Conservation (phyloP, 106 monocot species). For the Acorus gramineus region DNA sequence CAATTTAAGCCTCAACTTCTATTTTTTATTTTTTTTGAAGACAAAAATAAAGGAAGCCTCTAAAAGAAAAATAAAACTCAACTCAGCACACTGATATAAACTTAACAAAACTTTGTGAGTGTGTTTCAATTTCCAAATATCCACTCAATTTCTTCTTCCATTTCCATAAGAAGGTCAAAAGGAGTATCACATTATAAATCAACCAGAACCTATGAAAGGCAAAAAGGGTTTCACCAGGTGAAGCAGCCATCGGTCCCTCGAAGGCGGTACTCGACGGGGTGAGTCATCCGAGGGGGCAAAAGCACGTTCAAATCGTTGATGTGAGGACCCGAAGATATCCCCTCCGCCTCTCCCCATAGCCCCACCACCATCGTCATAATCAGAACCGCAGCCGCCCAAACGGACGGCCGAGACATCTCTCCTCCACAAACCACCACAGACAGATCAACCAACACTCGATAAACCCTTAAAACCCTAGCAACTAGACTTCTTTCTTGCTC, state of each 20-base stretch:
- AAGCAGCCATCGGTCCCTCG: conserved; percentile 77
- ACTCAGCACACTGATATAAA: not conserved
- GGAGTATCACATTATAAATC: not conserved
- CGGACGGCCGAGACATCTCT: no score
- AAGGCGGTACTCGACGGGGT: conserved; percentile 69
- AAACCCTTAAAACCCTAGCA: no score
- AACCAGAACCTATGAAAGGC: not conserved
- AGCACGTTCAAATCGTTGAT: conserved; percentile 79
- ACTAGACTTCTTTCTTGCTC: no score
- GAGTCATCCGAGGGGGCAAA: conserved; percentile 71
- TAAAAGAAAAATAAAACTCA: not conserved
- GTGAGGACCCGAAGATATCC: conserved; percentile 45
- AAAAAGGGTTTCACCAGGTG: conserved; percentile 40
- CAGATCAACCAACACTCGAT: no score
- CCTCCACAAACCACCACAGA: no score
- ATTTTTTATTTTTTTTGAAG: no score
- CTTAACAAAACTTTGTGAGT: conserved; percentile 7
- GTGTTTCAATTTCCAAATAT: conserved; percentile 2
- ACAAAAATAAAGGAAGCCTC: not conserved
- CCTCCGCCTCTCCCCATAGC: no score
- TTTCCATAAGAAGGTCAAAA: no score
- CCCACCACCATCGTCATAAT: no score
- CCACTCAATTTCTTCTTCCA: not conserved
- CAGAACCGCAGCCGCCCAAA: no score
- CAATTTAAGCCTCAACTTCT: not conserved